phyloP scores from a whole-genome alignment of 2,329 filamentous ascomycete species.

The Ceratocystiopsis sp. region DNA sequence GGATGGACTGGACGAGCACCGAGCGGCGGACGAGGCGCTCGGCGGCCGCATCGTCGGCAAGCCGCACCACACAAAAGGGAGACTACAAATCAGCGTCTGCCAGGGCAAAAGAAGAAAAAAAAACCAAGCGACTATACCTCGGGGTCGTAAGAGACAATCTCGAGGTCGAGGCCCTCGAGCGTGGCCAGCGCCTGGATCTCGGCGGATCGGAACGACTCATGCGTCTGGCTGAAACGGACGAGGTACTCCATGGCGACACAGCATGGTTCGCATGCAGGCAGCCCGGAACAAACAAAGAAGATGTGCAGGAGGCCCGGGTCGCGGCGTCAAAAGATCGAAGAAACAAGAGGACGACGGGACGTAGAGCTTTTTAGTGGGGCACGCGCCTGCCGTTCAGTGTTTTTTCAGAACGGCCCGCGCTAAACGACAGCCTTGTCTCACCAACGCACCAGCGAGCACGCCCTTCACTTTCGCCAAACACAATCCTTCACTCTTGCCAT shows the following conservation, averaged over 20 bases:
- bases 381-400: too few relatives aligned
- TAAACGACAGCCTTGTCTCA: too few relatives aligned
- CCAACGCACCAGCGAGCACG: not conserved
- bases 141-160: conserved; percentile 58
- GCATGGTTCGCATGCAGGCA: not conserved
- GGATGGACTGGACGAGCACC: conserved; percentile 66
- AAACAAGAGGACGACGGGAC: not conserved
- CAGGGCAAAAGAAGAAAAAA: not conserved
- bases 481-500: conserved; percentile 15
- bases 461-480: not conserved
- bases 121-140: conserved; percentile 38
- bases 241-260: conserved; percentile 50
- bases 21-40: conserved; percentile 53
- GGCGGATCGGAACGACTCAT: conserved; percentile 77
- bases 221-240: conserved; percentile 73
- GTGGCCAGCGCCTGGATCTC: conserved; percentile 70
- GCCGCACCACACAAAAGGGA: conserved; percentile 64
- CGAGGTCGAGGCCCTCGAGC: conserved; percentile 47
- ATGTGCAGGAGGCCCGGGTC: not conserved
- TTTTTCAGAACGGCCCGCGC: too few relatives aligned
- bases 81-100: conserved; percentile 34
- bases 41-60: conserved; percentile 50
- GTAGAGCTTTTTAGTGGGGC: conserved; percentile 7
- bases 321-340: not conserved
- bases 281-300: too few relatives aligned